Evolutionary conservation across 495 filamentous ascomycete species (phyloP).

Genomic region (Tuber calosporum): DNA sequence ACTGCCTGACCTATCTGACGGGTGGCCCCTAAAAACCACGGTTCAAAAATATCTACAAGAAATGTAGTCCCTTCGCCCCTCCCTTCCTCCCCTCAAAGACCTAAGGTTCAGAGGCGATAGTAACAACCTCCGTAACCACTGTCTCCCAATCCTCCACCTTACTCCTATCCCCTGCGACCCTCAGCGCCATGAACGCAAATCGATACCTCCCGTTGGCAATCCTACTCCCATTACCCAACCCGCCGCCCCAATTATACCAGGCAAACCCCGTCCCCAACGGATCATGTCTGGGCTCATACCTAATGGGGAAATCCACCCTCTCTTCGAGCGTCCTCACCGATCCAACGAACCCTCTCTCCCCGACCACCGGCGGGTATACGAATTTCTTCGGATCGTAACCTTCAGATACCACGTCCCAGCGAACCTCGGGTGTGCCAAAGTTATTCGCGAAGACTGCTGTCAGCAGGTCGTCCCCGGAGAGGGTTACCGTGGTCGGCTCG

Average conservation of each 20-base stretch:
- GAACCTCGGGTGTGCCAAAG: conserved; percentile 47
- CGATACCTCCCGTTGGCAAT: conserved; percentile 48
- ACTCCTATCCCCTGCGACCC: conserved; percentile 24
- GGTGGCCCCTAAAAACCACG: not conserved
- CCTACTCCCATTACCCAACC: conserved; percentile 44
- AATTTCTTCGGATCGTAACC: conserved; percentile 41
- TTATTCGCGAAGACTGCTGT: conserved; percentile 41
- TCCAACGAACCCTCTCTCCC: conserved; percentile 41
- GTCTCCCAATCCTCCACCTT: conserved; percentile 31
- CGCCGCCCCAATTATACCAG: conserved; percentile 46
- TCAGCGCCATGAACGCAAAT: conserved; percentile 30
- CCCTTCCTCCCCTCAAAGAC: not conserved
- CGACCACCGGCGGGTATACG: conserved; percentile 41
- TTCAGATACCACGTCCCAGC: conserved; percentile 45
- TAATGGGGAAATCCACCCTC: conserved; percentile 42
- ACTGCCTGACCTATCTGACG: not conserved
- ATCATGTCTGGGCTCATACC: conserved; percentile 43
- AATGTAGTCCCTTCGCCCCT: not conserved
- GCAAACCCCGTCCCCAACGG: conserved; percentile 17
- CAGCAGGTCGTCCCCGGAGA: conserved; percentile 40
- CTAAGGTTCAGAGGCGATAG: conserved; percentile 4
- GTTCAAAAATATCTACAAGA: conserved; percentile 1
- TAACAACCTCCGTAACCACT: conserved; percentile 27
- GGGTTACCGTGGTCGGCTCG: conserved; percentile 44
- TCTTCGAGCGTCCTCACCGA: conserved; percentile 43